Conservation (phyloP, 2,329 filamentous ascomycete genomes). For the Aspergillus vadensis region DNA sequence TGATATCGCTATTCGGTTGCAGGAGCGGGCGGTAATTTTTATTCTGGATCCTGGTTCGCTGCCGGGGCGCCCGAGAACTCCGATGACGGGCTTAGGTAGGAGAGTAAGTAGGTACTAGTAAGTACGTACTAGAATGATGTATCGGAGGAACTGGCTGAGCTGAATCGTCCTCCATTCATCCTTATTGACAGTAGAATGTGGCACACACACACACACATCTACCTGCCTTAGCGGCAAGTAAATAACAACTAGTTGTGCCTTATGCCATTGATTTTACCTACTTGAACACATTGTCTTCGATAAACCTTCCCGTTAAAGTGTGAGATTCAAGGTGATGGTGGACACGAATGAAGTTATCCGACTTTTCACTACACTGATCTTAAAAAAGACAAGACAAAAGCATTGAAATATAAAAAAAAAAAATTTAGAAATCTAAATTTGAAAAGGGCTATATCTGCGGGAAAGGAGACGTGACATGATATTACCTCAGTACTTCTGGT, state of each 20-base stretch:
- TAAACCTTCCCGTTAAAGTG: not conserved
- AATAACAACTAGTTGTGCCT: not conserved
- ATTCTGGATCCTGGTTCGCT: slow-evolving; percentile 20
- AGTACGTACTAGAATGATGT: not conserved
- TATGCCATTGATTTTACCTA: not conserved
- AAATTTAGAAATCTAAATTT: too few relatives aligned
- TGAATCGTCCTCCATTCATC: not conserved
- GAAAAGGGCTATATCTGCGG: not conserved
- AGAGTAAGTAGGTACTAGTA: not conserved
- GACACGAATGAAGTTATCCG: not conserved
- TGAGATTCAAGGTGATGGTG: not conserved
- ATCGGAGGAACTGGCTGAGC: not conserved
- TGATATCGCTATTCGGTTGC: not conserved
- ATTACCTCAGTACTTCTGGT: not conserved
- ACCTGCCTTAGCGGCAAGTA: too few relatives aligned
- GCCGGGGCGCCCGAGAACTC: slow-evolving; percentile 20
- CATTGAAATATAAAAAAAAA: too few relatives aligned
- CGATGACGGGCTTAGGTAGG: slow-evolving; percentile 11
- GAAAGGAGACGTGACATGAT: not conserved
- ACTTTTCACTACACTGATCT: not conserved
- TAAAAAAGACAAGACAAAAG: too few relatives aligned
- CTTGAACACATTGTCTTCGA: not conserved
- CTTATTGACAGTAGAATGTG: not conserved
- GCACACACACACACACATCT: too few relatives aligned
- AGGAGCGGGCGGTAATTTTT: slow-evolving; percentile 16